A percentile compares a stretch with the other conserved stretches of the same genome.
These are phyloP conservation scores for Cyclocybe aegerita DNA, from an alignment of 768 basidiomycete species.

Conservation along the genomic window DNA sequence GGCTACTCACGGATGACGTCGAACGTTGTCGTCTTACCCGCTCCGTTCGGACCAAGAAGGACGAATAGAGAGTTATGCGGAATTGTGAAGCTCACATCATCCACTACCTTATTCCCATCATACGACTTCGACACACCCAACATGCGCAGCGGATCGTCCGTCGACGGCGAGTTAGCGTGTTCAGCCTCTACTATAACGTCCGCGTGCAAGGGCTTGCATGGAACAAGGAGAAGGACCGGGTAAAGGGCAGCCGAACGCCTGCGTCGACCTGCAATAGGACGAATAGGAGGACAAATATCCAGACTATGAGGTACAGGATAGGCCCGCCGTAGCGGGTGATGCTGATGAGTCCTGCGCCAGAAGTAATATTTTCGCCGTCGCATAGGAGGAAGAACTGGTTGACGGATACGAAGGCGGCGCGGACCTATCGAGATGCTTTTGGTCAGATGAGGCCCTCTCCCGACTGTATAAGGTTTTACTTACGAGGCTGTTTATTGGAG, in stretches of 20 bases:
- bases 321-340: slow-evolving; percentile 72
- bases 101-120: slow-evolving; percentile 55
- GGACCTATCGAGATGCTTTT: slow-evolving; percentile 38
- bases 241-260: slow-evolving; percentile 47
- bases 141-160: slow-evolving; percentile 63
- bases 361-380: slow-evolving; percentile 48
- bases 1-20: slow-evolving; percentile 67
- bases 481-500: slow-evolving; percentile 22
- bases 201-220: background rate
- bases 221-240: too few species aligned
- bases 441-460: background rate
- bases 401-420: slow-evolving; percentile 70
- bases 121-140: slow-evolving; percentile 64
- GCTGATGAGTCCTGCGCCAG: slow-evolving; percentile 43
- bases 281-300: slow-evolving; percentile 55
- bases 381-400: slow-evolving; percentile 78
- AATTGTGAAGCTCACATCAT: slow-evolving; percentile 72
- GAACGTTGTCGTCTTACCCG: slow-evolving; percentile 81
- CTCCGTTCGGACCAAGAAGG: slow-evolving; percentile 79
- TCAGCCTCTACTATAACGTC: slow-evolving; percentile 30
- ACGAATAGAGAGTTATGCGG: slow-evolving; percentile 62
- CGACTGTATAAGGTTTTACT: background rate
- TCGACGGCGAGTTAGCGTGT: slow-evolving; percentile 36
- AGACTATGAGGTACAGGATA: slow-evolving; percentile 68
- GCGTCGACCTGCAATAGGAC: slow-evolving; percentile 74